Base-by-base conservation (phyloP, 2,329 filamentous ascomycete species). In the Fulvia fulva region DNA sequence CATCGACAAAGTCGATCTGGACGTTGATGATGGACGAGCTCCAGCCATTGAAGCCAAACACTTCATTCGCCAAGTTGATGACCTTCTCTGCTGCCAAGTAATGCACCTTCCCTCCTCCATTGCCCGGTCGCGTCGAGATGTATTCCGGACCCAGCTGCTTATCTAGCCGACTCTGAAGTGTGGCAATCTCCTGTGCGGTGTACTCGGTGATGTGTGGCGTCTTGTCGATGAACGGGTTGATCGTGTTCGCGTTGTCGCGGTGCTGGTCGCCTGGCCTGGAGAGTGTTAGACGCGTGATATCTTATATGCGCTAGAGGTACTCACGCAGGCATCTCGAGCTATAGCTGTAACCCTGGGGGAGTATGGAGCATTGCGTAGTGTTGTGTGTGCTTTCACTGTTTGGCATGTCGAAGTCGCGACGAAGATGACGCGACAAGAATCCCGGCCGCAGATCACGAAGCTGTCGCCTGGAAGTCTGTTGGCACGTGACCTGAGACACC, bases 21-120 rank as follows among this genome's bases (percentile, higher is more conserved):
- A 97, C 89, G 71, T 95, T 91, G 71, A 93, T 90, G 59, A 99
- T 94, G n/a, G 89, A 88, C 56, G 90, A 96, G 9, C 90, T 96
- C 94, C 94, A 99, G 68, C 92, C 92, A 76, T 97, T 96, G 79
- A 97, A 97, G 9, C 92, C 92, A 76, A 97, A 96, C 0, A 97
- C 87, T 73, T 97, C 90, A 69, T 97, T 97, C 55, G 92, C 92
- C 53, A 97, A 87, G 58, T 90, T 89, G 73, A 99, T 99, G 71
- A 89, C 92, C 77, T 99, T 99, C 71, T 97, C 93, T 1, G 91
- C 92, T n/a, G 91, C 86, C 53, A 99, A 81, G 75, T 99, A 99
- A 73, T 96, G 91, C 19, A 99, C 89, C 71, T 89, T 93, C 63
- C 87, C 84, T 51, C 92, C 92, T 9, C 87, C 88, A 12, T 91